Base-by-base conservation (phyloP, 768 basidiomycete species). In the Hygrophoropsis aurantiaca region DNA sequence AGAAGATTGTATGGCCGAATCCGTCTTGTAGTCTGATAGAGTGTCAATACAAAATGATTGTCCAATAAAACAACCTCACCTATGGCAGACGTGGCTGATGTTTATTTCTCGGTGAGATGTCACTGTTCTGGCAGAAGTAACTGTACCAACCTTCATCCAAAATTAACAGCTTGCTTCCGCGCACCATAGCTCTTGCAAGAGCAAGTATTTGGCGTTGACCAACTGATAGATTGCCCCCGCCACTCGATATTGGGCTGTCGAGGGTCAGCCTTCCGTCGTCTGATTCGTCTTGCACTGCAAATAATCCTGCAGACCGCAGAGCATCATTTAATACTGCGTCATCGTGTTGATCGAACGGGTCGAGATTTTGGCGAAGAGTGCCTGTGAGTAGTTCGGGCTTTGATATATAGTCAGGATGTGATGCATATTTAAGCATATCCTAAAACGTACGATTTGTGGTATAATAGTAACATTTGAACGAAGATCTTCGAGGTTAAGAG, bases 191-290 rank as follows among this genome's bases (percentile, higher is more conserved):
- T 24, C 82, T 67, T 1, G 82, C 81, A 0, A 84, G 67, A 0
- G 80, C 80, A 15, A 84, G 61, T 11, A 84, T 74, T 58, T 84
- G 82, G 10, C 80, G 65, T 56, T 84, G 78, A 3, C 82, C 81
- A 15, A 83, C 72, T 4, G 74, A 77, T 15, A 79, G 58, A 50
- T 78, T 78, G 1, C 64, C 44, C 0, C 75, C 75, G 2, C 73
- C 77, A 19, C 67, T 67, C 3, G 75, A 62, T 25, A 80, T 72
- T 24, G 55, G 50, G 32, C 68, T 75, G 47, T 80, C 75, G 2
- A 80, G 65, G 3, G 71, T 74, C 21, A 80, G 61, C 2, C 59
- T 62, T 19, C 51, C 64, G 21, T 70, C 67, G 1, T 70, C 68
- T 4, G 53, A 59, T 1, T 72, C 68, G 11, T 60, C 59, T 47